Evolutionary conservation across 2,329 filamentous ascomycete species (phyloP).

Genomic region (Colletotrichum lini): DNA sequence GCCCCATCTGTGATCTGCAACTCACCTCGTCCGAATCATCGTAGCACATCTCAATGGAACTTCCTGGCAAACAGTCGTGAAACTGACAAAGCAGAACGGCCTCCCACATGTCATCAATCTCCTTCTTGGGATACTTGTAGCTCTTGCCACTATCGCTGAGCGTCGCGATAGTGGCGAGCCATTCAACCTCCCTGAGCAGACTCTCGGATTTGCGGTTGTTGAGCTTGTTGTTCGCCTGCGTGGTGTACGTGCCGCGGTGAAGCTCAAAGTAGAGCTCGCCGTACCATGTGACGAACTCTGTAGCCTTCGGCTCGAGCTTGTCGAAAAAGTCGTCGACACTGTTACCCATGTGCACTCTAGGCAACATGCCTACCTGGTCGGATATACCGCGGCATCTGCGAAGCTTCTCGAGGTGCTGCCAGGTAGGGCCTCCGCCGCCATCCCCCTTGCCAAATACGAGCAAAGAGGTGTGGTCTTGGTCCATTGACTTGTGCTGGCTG

Average conservation of each 20-base stretch:
- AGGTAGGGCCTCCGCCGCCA: slow-evolving; percentile 94
- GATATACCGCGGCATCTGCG: slow-evolving; percentile 91
- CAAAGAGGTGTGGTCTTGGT: slow-evolving; percentile 90
- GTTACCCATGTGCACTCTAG: slow-evolving; percentile 88
- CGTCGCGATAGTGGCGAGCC: slow-evolving; percentile 87
- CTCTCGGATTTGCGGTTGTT: slow-evolving; percentile 92
- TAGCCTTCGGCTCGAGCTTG: slow-evolving; percentile 82
- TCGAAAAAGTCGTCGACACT: slow-evolving; percentile 97
- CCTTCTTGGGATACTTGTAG: slow-evolving; percentile 93
- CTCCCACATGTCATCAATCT: slow-evolving; percentile 98
- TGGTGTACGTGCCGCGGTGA: slow-evolving; percentile 97
- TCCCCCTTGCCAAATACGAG: slow-evolving; percentile 98
- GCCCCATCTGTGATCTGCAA: background rate
- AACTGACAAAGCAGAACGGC: slow-evolving; percentile 93
- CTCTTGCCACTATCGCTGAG: slow-evolving; percentile 72
- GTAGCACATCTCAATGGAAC: slow-evolving; percentile 97
- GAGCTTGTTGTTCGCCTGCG: slow-evolving; percentile 96
- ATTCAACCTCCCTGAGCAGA: slow-evolving; percentile 88
- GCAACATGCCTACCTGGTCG: slow-evolving; percentile 86
- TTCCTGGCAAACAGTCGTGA: slow-evolving; percentile 96
- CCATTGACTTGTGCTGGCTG: slow-evolving; percentile 94
- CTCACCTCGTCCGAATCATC: slow-evolving; percentile 88
- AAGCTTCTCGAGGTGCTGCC: slow-evolving; percentile 94
- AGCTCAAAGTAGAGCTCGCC: slow-evolving; percentile 98
- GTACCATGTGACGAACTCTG: slow-evolving; percentile 93